Evolutionary conservation across 345 rosid genomes (phyloP).

Genomic region (Citrus mangshanensis): DNA sequence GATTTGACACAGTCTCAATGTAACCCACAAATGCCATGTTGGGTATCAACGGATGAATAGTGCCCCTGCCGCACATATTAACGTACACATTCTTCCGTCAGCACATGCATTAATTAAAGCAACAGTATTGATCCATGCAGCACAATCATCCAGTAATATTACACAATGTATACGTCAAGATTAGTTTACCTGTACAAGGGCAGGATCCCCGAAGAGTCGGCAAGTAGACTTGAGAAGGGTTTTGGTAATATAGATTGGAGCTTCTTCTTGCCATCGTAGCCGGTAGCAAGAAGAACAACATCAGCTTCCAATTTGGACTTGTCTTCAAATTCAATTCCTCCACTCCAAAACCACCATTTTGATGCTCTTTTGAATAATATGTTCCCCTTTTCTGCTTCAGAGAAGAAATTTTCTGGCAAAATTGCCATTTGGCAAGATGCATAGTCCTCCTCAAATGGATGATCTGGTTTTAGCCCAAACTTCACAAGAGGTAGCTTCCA

Average conservation of each 20-base stretch:
- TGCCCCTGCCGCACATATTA: slow-evolving; percentile 32
- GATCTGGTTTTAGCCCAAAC: slow-evolving; percentile 56
- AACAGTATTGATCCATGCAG: background rate
- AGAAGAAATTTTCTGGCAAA: slow-evolving; percentile 52
- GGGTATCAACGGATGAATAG: slow-evolving; percentile 56
- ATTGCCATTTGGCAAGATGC: slow-evolving; percentile 65
- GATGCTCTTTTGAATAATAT: slow-evolving; percentile 44
- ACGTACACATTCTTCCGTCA: background rate
- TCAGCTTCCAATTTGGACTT: slow-evolving; percentile 47
- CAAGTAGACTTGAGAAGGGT: slow-evolving; percentile 35
- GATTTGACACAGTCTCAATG: slow-evolving; percentile 49
- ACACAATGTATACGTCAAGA: background rate
- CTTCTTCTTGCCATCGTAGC: slow-evolving; percentile 51
- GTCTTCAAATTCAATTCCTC: slow-evolving; percentile 50
- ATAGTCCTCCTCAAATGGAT: slow-evolving; percentile 53
- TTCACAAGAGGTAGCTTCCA: slow-evolving; percentile 50
- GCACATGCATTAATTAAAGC: no score
- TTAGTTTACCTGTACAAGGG: slow-evolving; percentile 49
- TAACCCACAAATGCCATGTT: slow-evolving; percentile 66
- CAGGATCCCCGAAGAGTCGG: slow-evolving; percentile 40
- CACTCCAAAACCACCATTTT: slow-evolving; percentile 51
- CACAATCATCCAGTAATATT: background rate
- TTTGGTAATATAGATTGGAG: slow-evolving; percentile 36
- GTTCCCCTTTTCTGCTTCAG: slow-evolving; percentile 55
- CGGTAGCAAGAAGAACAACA: slow-evolving; percentile 54